Conservation (phyloP, 1,284 basidiomycete genomes). For the Pholiota adiposa region DNA sequence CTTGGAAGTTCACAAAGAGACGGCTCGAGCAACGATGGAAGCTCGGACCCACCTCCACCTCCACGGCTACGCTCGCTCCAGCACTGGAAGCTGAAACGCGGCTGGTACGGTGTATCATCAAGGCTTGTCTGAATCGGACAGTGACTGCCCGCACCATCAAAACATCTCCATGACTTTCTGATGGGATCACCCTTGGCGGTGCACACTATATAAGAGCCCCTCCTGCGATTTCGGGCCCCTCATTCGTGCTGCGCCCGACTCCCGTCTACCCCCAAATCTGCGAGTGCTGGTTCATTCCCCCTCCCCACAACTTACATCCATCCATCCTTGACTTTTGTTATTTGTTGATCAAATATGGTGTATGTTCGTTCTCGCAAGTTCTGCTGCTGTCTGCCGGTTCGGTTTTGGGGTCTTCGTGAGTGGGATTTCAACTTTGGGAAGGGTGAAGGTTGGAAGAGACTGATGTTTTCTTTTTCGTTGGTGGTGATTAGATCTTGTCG, state of each 20-base stretch:
- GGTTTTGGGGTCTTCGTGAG: slow-evolving; percentile 62
- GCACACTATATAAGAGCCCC: slow-evolving; percentile 24
- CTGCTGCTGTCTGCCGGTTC: slow-evolving; percentile 65
- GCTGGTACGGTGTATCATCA: slow-evolving; percentile 23
- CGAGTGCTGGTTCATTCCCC: slow-evolving; percentile 25
- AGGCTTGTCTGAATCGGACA: background rate
- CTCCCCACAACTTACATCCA: slow-evolving; percentile 11
- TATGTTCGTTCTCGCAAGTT: slow-evolving; percentile 50
- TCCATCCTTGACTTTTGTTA: slow-evolving; percentile 9
- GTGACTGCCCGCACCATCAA: background rate
- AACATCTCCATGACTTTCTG: background rate
- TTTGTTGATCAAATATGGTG: slow-evolving; percentile 37
- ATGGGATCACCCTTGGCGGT: slow-evolving; percentile 4
- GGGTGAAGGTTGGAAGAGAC: background rate
- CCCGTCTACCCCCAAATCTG: slow-evolving; percentile 19
- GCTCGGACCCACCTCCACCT: no score
- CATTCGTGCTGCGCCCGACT: slow-evolving; percentile 45
- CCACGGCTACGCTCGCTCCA: background rate
- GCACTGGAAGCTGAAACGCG: background rate
- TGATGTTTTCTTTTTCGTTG: background rate
- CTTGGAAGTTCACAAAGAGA: no score
- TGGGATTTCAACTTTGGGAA: slow-evolving; percentile 14
- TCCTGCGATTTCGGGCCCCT: slow-evolving; percentile 9
- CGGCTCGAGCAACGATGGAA: no score
- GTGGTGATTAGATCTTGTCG: slow-evolving; percentile 42